Evolutionary conservation across 768 basidiomycete species (phyloP).

Genomic region (Tricholoma bakamatsutake): DNA sequence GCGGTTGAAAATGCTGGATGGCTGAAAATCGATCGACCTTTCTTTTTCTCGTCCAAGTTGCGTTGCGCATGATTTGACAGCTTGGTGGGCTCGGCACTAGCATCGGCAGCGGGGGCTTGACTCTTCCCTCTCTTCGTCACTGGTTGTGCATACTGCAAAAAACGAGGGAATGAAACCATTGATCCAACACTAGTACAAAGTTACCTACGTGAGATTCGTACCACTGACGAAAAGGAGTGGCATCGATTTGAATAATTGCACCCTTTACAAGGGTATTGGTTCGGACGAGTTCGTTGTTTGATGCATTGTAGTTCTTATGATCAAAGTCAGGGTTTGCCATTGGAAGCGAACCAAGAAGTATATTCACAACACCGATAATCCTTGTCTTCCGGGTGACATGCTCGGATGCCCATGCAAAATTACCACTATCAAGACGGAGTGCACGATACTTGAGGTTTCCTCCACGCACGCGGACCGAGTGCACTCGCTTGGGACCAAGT

Average conservation of each 20-base stretch:
- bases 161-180: constrained; percentile 2
- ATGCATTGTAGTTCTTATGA: constrained; percentile 92
- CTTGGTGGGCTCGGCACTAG: constrained; percentile 61
- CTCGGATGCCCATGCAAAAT: constrained; percentile 99
- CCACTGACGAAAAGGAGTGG: constrained; percentile 99
- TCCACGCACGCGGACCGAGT: constrained; percentile 91
- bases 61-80: constrained; percentile 89
- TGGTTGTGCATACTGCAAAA: constrained; percentile 82
- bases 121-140: constrained; percentile 88
- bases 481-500: constrained; percentile 92
- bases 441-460: constrained; percentile 96
- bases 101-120: constrained; percentile 36
- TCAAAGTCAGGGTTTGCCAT: not conserved
- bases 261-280: constrained; percentile 99
- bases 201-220: constrained; percentile 92
- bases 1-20: not conserved
- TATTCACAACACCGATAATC: constrained; percentile 88
- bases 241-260: constrained; percentile 96
- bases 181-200: too few relatives aligned
- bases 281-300: constrained; percentile 99
- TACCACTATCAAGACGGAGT: constrained; percentile 92
- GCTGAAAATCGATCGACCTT: constrained; percentile 44
- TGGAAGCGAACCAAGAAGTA: not conserved
- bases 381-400: constrained; percentile 92
- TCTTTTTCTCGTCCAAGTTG: constrained; percentile 83